Evolutionary conservation across 2,329 filamentous ascomycete genomes (phyloP), one percentile per base, ranked within the genome.

Genomic region (Rhexocercosporidium sp.): DNA sequence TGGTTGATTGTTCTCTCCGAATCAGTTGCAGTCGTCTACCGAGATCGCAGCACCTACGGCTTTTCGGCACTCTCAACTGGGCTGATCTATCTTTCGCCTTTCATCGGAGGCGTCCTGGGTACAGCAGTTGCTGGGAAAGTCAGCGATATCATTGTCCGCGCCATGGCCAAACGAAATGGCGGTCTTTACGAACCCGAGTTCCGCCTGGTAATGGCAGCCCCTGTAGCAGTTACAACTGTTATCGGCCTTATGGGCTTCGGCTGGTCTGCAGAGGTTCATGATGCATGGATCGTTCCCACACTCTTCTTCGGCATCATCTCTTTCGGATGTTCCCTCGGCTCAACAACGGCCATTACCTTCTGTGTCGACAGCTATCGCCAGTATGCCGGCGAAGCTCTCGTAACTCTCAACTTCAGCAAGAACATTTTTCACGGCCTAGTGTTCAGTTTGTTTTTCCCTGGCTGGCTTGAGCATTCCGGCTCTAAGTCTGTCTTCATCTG

Each of bases 1-100:
- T 98, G 95, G 96, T 85, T 98, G 31, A 97, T 98, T 71, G 94
- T 98, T 51, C 86, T 98, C 1, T 97, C 94, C 0, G 94, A 98
- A 79, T 92, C 91, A 0, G 88, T 98, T 2, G 87, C 93, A 0
- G 84, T 91, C 66, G 91, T 98, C 68, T 98, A 93, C 78, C 88
- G 92, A 44, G 83, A 88, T 64, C 82, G 83, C 0, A 82, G 85
- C 0, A 84, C 83, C 0, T 98, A 98, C 81, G 87, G 94, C 72
- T 98, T 98, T 77, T 89, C 86, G 27, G 86, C 93, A 0, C 81
- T 97, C 0, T 90, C 93, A 69, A 92, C 92, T 0, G 95, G 95
- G 8, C 83, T 98, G 0, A 87, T 98, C 0, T 98, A 97, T 78
- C 84, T 98, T 54, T 94, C 92, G 0, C 95, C 95, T 0, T 97